Base-by-base conservation (phyloP, 768 basidiomycete species). In the Strobilomyces echinocephalus region DNA sequence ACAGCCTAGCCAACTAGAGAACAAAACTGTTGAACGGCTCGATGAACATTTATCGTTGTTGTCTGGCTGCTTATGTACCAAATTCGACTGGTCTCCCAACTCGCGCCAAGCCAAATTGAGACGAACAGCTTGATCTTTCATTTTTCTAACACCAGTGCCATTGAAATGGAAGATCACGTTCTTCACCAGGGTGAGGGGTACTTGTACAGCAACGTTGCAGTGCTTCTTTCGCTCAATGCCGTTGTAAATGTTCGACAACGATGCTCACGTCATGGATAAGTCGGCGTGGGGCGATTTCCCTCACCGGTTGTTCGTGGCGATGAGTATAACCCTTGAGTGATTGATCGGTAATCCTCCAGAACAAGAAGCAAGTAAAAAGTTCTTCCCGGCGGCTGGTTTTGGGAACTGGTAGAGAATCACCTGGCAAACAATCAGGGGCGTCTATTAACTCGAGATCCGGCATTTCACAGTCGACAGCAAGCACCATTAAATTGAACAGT, bases 181-280 rank as follows among this genome's bases (percentile, higher is more conserved):
- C 45, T 33, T 18, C 49, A 20, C 18, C 8, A 20, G 39, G 10
- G 26, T 30, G 9, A 9, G 30, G 30, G 38, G 24, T 40, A 35
- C 34, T n/a, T n/a, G n/a, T 35, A 44, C 33, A 35, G 48, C 40
- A 56, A 55, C 35, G 53, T 63, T 65, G 38, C 31, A 35, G 44
- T 35, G 16, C 39, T 46, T 33, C 46, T 50, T 65, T 47, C 4
- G 35, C 40, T 38, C 28, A 28, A 36, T 53, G 35, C 33, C 36
- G 11, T 31, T 21, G 35, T n/a, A 39, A 45, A 43, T 39, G 24
- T 46, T 18, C 11, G 9, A 41, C 40, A 40, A 31, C 4, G 16
- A 2, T 5, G 26, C 46, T 67, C 50, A 67, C 62, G 64, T 45
- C 44, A 65, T 30, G 50, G 57, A 64, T 64, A 67, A 62, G 60